Conservation (phyloP, 257 asterid genomes). For the Prunella vulgaris region DNA sequence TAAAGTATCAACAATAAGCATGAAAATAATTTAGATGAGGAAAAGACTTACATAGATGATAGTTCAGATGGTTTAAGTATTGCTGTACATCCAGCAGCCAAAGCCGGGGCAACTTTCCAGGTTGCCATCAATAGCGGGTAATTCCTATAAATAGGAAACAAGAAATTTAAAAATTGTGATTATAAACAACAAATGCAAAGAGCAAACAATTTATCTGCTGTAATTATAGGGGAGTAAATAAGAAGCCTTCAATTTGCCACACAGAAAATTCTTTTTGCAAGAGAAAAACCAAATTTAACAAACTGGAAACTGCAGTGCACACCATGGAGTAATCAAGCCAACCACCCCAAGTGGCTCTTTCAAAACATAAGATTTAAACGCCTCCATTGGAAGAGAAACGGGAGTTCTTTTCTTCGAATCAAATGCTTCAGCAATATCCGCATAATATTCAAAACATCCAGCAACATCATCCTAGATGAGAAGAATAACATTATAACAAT, state of each 20-base stretch:
- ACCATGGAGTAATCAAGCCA: slow-evolving; percentile 97
- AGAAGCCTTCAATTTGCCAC: neutral
- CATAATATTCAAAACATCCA: slow-evolving; percentile 83
- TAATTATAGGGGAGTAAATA: neutral
- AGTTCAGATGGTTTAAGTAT: slow-evolving; percentile 91
- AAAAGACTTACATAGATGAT: slow-evolving; percentile 55
- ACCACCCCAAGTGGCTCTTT: slow-evolving; percentile 93
- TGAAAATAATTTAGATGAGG: neutral
- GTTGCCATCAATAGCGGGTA: slow-evolving; percentile 90
- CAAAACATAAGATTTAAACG: slow-evolving; percentile 60
- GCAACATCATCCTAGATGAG: slow-evolving; percentile 81
- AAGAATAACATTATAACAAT: slow-evolving; percentile 6
- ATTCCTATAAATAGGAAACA: slow-evolving; percentile 47
- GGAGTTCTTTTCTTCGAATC: slow-evolving; percentile 69
- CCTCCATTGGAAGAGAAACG: slow-evolving; percentile 69
- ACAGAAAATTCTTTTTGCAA: neutral
- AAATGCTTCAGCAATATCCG: slow-evolving; percentile 85
- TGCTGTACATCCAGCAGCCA: slow-evolving; percentile 95
- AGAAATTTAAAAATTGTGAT: neutral
- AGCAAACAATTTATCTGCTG: neutral
- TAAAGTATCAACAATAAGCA: neutral
- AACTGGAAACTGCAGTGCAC: slow-evolving; percentile 17
- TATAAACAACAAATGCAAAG: neutral
- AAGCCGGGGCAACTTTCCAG: slow-evolving; percentile 98
- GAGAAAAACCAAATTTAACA: slow-evolving; percentile 7